Evolutionary conservation across 345 rosid genomes (phyloP).

Genomic region (Eucalyptus sp.): DNA sequence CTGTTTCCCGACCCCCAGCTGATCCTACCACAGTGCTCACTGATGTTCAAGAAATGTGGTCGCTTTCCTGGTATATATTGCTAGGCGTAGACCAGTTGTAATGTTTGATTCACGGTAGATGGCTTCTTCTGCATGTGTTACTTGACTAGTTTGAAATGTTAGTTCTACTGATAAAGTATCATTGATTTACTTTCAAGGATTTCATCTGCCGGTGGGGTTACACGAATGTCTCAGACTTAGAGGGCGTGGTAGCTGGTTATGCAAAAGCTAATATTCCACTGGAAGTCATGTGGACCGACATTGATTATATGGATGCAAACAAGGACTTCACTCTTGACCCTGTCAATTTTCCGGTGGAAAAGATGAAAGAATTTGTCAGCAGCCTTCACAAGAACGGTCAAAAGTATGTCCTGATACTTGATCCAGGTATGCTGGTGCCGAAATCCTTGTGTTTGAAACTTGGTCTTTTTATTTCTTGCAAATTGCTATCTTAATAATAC

Average conservation of each 20-base stretch:
- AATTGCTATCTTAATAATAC: too few species aligned
- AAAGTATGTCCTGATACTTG: too few species aligned
- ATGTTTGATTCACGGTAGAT: background rate
- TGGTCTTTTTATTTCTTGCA: too few species aligned
- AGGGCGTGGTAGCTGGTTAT: slow-evolving; percentile 50
- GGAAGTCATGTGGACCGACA: slow-evolving; percentile 80
- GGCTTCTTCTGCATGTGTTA: background rate
- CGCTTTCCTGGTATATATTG: background rate
- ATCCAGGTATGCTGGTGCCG: too few species aligned
- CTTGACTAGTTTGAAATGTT: background rate
- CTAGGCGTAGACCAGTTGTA: background rate
- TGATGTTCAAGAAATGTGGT: background rate
- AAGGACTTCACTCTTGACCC: slow-evolving; percentile 74
- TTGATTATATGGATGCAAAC: slow-evolving; percentile 60
- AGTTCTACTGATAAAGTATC: background rate
- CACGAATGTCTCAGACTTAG: slow-evolving; percentile 41
- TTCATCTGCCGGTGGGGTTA: slow-evolving; percentile 71
- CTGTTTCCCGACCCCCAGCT: background rate
- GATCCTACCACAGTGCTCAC: background rate
- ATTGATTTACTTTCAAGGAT: slow-evolving; percentile 17
- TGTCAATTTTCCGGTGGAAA: slow-evolving; percentile 34
- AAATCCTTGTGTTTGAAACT: too few species aligned
- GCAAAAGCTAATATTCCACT: slow-evolving; percentile 59
- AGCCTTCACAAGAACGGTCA: too few species aligned
- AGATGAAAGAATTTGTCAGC: slow-evolving; percentile 32